These are phyloP conservation scores for Diplodia seriata DNA, from an alignment of 2,329 filamentous ascomycete genomes.

Conservation along the genomic window DNA sequence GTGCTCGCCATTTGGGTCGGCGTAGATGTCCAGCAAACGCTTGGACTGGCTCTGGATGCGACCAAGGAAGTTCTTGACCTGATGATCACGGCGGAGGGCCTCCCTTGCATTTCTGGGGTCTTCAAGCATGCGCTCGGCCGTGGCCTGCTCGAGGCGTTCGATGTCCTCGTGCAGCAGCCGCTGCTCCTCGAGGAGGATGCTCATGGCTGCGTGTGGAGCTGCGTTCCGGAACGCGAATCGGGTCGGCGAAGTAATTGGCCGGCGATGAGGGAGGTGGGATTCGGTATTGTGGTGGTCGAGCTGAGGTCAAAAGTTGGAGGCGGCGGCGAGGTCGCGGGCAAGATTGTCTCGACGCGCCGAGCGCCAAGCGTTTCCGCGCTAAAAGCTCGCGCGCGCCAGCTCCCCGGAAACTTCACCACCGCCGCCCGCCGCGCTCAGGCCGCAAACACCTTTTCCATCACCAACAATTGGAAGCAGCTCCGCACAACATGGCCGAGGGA, in stretches of 20 bases:
- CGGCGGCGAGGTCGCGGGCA: conserved; percentile 18
- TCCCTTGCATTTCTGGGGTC: conserved; percentile 90
- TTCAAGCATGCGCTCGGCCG: conserved; percentile 85
- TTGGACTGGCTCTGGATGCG: conserved; percentile 87
- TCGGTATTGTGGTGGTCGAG: neutral
- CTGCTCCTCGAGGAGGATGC: conserved; percentile 79
- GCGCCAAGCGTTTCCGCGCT: conserved; percentile 21
- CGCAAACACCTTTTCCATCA: conserved; percentile 19
- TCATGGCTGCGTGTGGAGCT: conserved; percentile 59
- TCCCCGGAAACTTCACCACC: conserved; percentile 31
- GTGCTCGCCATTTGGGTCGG: conserved; percentile 74
- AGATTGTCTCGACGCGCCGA: conserved; percentile 22
- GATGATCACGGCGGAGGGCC: conserved; percentile 87
- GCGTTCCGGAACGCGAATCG: neutral
- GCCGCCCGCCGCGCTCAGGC: conserved; percentile 20
- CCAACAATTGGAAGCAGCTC: neutral
- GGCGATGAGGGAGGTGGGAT: neutral
- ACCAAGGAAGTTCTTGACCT: conserved; percentile 83
- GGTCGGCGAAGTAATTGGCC: neutral
- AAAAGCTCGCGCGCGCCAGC: conserved; percentile 19
- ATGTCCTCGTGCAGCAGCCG: conserved; percentile 94
- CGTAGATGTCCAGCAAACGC: conserved; percentile 82
- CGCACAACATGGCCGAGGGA: conserved; percentile 80
- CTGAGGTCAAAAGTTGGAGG: neutral
- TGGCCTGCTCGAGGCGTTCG: conserved; percentile 91